Conservation (phyloP, 768 basidiomycete species). For the Tricholoma furcatifolium region DNA sequence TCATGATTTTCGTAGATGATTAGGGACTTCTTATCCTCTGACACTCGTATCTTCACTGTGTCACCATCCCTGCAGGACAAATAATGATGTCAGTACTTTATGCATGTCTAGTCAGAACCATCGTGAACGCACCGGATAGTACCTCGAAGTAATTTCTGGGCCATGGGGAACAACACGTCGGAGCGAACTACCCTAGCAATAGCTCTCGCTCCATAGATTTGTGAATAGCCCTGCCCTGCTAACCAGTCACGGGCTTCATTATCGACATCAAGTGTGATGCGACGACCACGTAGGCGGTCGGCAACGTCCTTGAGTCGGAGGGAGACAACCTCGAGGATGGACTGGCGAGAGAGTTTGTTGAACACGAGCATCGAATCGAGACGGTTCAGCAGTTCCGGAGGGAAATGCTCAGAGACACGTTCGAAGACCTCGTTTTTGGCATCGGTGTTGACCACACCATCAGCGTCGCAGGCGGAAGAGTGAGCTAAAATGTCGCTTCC, state of each 20-base stretch:
- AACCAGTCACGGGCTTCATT: slow-evolving; percentile 64
- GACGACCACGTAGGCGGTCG: slow-evolving; percentile 55
- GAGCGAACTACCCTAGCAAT: slow-evolving; percentile 85
- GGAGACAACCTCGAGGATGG: slow-evolving; percentile 76
- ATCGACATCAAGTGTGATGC: slow-evolving; percentile 74
- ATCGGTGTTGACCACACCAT: slow-evolving; percentile 62
- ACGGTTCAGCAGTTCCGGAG: slow-evolving; percentile 88
- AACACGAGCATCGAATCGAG: slow-evolving; percentile 87
- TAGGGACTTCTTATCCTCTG: slow-evolving; percentile 38
- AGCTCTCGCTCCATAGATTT: slow-evolving; percentile 83
- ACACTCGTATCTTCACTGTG: slow-evolving; percentile 53
- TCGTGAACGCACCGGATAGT: slow-evolving; percentile 58
- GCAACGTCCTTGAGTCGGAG: slow-evolving; percentile 77
- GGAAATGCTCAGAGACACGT: slow-evolving; percentile 77
- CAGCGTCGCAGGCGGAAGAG: slow-evolving; percentile 53
- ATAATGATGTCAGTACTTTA: background rate
- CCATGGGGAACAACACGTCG: slow-evolving; percentile 80
- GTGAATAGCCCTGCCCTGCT: slow-evolving; percentile 75
- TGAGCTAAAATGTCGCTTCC: slow-evolving; percentile 73
- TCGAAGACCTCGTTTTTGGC: slow-evolving; percentile 70
- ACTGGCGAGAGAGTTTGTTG: slow-evolving; percentile 77
- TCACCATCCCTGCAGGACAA: slow-evolving; percentile 58
- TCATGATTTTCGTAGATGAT: slow-evolving; percentile 64
- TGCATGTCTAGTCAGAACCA: background rate
- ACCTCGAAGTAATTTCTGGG: slow-evolving; percentile 75